Evolutionary conservation across 306 rosid genomes (phyloP).

Genomic region (Clitoria ternatea): DNA sequence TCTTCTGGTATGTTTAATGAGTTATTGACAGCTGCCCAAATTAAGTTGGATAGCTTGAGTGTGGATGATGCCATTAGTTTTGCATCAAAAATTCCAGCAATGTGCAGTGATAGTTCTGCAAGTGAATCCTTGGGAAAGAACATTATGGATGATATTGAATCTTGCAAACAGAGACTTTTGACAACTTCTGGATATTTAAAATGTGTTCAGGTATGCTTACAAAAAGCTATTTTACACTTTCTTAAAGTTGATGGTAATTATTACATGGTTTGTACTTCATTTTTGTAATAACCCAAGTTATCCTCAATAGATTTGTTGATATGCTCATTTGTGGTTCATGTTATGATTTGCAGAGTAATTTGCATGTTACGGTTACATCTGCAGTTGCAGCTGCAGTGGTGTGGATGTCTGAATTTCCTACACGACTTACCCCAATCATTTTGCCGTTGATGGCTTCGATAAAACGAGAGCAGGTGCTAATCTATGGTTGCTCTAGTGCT

Average conservation of each 20-base stretch:
- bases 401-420: slow-evolving; percentile 93
- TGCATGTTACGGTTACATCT: slow-evolving; percentile 88
- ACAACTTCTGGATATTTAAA: slow-evolving; percentile 91
- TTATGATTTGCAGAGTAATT: slow-evolving; percentile 66
- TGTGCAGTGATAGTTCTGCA: slow-evolving; percentile 42
- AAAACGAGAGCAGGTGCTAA: slow-evolving; percentile 85
- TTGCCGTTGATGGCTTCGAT: slow-evolving; percentile 96
- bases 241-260: slow-evolving; percentile 6
- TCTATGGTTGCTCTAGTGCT: neutral
- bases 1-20: slow-evolving; percentile 53
- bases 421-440: slow-evolving; percentile 83
- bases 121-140: slow-evolving; percentile 46
- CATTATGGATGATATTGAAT: slow-evolving; percentile 66
- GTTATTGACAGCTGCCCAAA: slow-evolving; percentile 37
- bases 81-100: slow-evolving; percentile 71
- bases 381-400: slow-evolving; percentile 92
- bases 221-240: neutral
- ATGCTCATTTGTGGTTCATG: slow-evolving; percentile 29
- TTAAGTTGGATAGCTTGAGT: slow-evolving; percentile 66
- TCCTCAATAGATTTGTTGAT: slow-evolving; percentile 9
- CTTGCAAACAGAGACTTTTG: slow-evolving; percentile 80
- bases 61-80: slow-evolving; percentile 81
- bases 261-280: neutral
- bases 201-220: slow-evolving; percentile 89
- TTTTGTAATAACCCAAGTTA: neutral